Conservation (phyloP, 192 early-diverging fungal species). For the Coemansia sp. region DNA sequence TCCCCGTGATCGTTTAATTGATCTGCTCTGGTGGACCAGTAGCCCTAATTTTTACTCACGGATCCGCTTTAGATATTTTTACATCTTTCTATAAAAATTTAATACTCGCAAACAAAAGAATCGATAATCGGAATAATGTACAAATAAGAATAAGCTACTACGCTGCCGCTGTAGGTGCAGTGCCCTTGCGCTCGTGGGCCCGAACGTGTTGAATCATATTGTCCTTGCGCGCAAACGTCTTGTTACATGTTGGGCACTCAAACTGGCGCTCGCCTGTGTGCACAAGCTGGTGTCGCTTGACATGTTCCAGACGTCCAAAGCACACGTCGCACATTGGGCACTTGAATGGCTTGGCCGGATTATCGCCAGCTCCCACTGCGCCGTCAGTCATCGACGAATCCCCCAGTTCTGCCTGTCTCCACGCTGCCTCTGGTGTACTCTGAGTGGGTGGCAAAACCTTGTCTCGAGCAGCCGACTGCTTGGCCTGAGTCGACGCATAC, state of each 20-base stretch:
- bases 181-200: slow-evolving; percentile 57
- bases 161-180: background rate
- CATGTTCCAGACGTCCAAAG: slow-evolving; percentile 56
- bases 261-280: slow-evolving; percentile 67
- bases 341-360: slow-evolving; percentile 50
- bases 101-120: no score
- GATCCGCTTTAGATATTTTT: no score
- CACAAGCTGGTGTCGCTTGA: slow-evolving; percentile 54
- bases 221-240: slow-evolving; percentile 71
- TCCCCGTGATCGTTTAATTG: background rate
- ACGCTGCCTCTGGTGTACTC: background rate
- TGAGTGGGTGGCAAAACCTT: background rate
- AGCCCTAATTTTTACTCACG: no score
- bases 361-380: background rate
- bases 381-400: background rate
- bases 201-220: slow-evolving; percentile 83
- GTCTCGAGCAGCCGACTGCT: background rate
- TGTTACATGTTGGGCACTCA: slow-evolving; percentile 62
- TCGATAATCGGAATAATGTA: background rate
- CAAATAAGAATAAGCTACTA: background rate
- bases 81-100: no score
- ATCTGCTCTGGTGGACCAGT: background rate
- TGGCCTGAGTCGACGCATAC: slow-evolving; percentile 19
- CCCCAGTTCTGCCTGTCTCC: background rate
- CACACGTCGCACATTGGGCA: slow-evolving; percentile 60